These are phyloP conservation scores for Claviceps paspali DNA, from an alignment of 2,329 filamentous ascomycete genomes.

Conservation along the genomic window DNA sequence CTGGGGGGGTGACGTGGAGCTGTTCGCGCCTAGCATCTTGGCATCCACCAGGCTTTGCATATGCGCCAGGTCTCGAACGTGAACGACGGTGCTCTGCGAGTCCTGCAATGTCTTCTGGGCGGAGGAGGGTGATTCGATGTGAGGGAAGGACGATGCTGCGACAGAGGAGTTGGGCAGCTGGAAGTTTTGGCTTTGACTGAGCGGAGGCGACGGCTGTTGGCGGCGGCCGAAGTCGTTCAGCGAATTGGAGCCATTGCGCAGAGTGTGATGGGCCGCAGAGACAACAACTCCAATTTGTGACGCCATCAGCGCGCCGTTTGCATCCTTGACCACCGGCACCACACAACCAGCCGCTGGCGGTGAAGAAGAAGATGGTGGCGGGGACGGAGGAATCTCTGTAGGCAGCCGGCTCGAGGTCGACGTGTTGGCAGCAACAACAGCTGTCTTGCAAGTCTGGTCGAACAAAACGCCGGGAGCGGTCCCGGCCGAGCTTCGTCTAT, in stretches of 20 bases:
- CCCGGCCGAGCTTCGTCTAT: slow-evolving; percentile 1
- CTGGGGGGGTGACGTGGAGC: slow-evolving; percentile 32
- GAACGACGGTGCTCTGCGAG: slow-evolving; percentile 42
- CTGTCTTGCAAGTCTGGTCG: not conserved
- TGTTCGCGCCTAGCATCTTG: slow-evolving; percentile 45
- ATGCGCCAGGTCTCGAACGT: slow-evolving; percentile 77
- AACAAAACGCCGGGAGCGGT: not conserved
- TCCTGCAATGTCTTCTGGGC: slow-evolving; percentile 9
- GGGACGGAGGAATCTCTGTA: slow-evolving; percentile 35
- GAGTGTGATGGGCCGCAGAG: slow-evolving; percentile 8
- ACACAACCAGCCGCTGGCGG: slow-evolving; percentile 25
- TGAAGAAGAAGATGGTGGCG: slow-evolving; percentile 29
- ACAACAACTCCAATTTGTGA: slow-evolving; percentile 19
- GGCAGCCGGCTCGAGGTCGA: slow-evolving; percentile 26
- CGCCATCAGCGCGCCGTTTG: slow-evolving; percentile 32
- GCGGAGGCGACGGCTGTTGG: slow-evolving; percentile 21
- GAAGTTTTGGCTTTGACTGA: slow-evolving; percentile 18
- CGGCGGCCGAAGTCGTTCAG: slow-evolving; percentile 10
- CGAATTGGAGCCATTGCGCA: slow-evolving; percentile 6
- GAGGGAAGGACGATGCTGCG: slow-evolving; percentile 1
- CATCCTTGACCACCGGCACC: slow-evolving; percentile 25
- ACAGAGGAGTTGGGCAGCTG: slow-evolving; percentile 14
- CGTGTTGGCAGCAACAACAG: no score
- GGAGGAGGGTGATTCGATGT: not conserved
- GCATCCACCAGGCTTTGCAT: slow-evolving; percentile 78